These are phyloP conservation scores for Lachancea fermentati DNA, from an alignment of 805 yeast genomes.

Conservation along the genomic window DNA sequence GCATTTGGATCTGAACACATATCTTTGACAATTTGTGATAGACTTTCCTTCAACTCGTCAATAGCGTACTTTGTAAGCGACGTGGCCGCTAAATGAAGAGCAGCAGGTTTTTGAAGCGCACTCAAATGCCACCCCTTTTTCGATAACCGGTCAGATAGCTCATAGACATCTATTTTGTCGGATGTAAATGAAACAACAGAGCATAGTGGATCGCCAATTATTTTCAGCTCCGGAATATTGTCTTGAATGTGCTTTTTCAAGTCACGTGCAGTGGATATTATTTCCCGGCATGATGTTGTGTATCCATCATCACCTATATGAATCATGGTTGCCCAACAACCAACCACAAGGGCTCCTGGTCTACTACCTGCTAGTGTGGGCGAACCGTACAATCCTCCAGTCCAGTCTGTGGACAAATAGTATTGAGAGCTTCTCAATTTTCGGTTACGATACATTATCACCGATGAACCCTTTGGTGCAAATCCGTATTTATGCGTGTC, in stretches of 20 bases:
- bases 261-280: conserved; percentile 57
- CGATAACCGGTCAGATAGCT: conserved; percentile 64
- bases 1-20: conserved; percentile 30
- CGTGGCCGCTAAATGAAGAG: conserved; percentile 87
- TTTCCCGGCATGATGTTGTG: conserved; percentile 54
- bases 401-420: conserved; percentile 78
- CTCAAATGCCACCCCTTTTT: conserved; percentile 74
- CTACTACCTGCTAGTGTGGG: conserved; percentile 96
- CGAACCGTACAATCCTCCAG: conserved; percentile 93
- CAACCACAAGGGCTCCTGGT: conserved; percentile 96
- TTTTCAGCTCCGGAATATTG: conserved; percentile 51
- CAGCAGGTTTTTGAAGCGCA: conserved; percentile 83
- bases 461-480: conserved; percentile 95
- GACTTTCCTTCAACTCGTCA: conserved; percentile 51
- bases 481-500: conserved; percentile 99
- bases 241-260: conserved; percentile 44
- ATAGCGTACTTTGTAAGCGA: conserved; percentile 56
- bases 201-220: conserved; percentile 80
- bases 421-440: conserved; percentile 76
- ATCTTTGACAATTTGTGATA: conserved; percentile 41
- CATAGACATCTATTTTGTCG: conserved; percentile 59
- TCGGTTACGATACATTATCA: conserved; percentile 77
- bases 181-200: conserved; percentile 81
- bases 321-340: conserved; percentile 94
- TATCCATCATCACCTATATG: conserved; percentile 84